Percentiles rank a stretch among this genome's conserved stretches.
phyloP scores from a whole-genome alignment of 768 basidiomycete genomes.

The Lentinula lateritia region DNA sequence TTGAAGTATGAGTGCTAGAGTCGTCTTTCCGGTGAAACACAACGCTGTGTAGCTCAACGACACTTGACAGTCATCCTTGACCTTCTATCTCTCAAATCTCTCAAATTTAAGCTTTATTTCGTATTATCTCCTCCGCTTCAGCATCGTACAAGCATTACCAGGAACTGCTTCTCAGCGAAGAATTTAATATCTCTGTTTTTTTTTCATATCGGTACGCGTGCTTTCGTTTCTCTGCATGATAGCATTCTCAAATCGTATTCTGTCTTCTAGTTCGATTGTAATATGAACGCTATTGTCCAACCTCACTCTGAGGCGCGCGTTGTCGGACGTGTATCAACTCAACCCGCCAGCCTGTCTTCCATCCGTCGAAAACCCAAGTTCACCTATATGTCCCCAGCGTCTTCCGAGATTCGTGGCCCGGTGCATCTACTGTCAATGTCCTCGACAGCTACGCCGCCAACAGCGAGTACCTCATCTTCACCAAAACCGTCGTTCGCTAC shows the following conservation, averaged over 20 bases:
- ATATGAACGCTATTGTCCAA: not conserved
- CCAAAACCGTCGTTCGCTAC: not conserved
- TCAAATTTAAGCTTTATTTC: not conserved
- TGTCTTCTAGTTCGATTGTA: not conserved
- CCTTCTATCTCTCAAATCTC: not conserved
- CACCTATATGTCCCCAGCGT: constrained; percentile 31
- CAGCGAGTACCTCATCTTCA: not conserved
- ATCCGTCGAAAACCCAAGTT: constrained; percentile 30
- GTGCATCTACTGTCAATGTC: not conserved
- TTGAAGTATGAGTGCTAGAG: not conserved
- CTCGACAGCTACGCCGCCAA: constrained; percentile 20
- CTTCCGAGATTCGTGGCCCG: not conserved
- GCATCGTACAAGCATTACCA: not conserved
- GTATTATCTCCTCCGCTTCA: not conserved
- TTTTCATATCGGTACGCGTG: not conserved
- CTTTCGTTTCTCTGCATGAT: not conserved
- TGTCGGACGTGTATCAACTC: not conserved
- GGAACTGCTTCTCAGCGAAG: not conserved
- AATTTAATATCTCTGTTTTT: not conserved
- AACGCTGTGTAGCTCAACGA: not conserved
- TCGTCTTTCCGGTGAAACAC: not conserved
- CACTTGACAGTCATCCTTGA: not conserved
- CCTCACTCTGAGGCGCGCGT: not conserved
- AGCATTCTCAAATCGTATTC: not conserved
- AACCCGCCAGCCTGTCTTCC: constrained; percentile 5